These are phyloP conservation scores for Hawksworthiomyces lignivorus DNA, from an alignment of 2,329 filamentous ascomycete species.

Conservation along the genomic window DNA sequence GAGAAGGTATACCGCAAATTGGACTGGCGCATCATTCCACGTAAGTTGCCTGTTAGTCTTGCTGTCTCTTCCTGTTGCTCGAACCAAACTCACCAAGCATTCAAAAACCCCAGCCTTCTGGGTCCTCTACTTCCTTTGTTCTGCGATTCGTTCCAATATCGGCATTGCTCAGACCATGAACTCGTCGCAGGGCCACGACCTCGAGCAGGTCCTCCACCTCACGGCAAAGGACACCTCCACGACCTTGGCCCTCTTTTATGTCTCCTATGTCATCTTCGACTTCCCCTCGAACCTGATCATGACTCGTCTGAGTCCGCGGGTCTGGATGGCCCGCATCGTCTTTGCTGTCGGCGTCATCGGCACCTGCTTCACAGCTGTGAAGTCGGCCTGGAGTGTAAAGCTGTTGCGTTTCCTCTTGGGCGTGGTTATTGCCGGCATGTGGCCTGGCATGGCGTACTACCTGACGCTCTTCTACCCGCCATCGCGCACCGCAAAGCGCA, in stretches of 20 bases:
- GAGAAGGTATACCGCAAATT: slow-evolving; percentile 51
- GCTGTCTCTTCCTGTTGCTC: neutral
- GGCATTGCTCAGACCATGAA: slow-evolving; percentile 97
- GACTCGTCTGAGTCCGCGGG: slow-evolving; percentile 73
- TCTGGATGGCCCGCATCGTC: slow-evolving; percentile 91
- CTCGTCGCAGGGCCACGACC: slow-evolving; percentile 57
- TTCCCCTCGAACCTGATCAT: slow-evolving; percentile 83
- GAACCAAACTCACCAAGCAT: too few species aligned
- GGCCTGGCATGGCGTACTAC: slow-evolving; percentile 93
- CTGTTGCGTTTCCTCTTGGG: slow-evolving; percentile 79
- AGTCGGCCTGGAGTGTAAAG: slow-evolving; percentile 78
- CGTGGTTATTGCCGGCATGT: slow-evolving; percentile 85
- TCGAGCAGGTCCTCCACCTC: slow-evolving; percentile 63
- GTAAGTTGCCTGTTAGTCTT: slow-evolving; percentile 25
- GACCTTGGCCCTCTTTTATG: slow-evolving; percentile 81
- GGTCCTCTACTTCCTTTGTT: slow-evolving; percentile 86
- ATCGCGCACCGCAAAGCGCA: slow-evolving; percentile 75
- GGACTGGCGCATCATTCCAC: slow-evolving; percentile 52
- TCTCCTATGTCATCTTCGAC: slow-evolving; percentile 86
- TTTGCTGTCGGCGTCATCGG: slow-evolving; percentile 80
- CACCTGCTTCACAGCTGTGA: slow-evolving; percentile 73
- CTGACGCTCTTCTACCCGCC: slow-evolving; percentile 88
- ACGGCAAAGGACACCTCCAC: slow-evolving; percentile 72
- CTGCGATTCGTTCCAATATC: slow-evolving; percentile 84
- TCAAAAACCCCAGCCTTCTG: slow-evolving; percentile 66